phyloP scores from a whole-genome alignment of 495 filamentous ascomycete genomes.

The Coniosporium apollinis region DNA sequence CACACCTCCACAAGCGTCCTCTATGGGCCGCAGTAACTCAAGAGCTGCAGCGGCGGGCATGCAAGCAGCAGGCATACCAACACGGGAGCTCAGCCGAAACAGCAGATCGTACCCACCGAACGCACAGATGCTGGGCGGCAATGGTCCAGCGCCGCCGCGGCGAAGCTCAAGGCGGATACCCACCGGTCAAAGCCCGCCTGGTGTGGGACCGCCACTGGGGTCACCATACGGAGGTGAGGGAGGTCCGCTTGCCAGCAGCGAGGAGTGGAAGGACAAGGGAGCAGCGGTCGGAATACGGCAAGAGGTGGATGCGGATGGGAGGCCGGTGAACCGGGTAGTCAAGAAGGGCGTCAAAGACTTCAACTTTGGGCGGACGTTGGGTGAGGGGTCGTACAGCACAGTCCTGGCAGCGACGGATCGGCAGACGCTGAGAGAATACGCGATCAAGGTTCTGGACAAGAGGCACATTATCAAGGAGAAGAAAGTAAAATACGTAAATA shows the following conservation, averaged over 20 bases:
- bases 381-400: conserved; percentile 96
- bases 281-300: conserved; percentile 64
- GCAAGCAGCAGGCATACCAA: conserved; percentile 41
- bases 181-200: conserved; percentile 19
- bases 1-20: conserved; percentile 42
- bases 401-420: conserved; percentile 90
- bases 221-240: conserved; percentile 46
- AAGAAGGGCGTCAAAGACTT: conserved; percentile 99
- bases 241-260: conserved; percentile 50
- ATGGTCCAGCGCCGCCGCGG: conserved; percentile 38
- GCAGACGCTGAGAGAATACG: conserved; percentile 90
- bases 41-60: conserved; percentile 43
- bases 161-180: conserved; percentile 47
- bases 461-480: conserved; percentile 99
- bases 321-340: conserved; percentile 60
- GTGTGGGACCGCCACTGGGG: conserved; percentile 22
- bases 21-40: conserved; percentile 41
- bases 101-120: conserved; percentile 48
- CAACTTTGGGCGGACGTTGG: conserved; percentile 76
- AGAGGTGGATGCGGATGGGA: conserved; percentile 70
- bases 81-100: conserved; percentile 53
- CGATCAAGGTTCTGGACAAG: conserved; percentile 97
- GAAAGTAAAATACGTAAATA: conserved; percentile 99
- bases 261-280: conserved; percentile 91
- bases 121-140: conserved; percentile 33